Evolutionary conservation across 192 early-diverging fungal genomes (phyloP), one percentile per base, ranked within the genome.

Genomic region (Linnemannia zychae): DNA sequence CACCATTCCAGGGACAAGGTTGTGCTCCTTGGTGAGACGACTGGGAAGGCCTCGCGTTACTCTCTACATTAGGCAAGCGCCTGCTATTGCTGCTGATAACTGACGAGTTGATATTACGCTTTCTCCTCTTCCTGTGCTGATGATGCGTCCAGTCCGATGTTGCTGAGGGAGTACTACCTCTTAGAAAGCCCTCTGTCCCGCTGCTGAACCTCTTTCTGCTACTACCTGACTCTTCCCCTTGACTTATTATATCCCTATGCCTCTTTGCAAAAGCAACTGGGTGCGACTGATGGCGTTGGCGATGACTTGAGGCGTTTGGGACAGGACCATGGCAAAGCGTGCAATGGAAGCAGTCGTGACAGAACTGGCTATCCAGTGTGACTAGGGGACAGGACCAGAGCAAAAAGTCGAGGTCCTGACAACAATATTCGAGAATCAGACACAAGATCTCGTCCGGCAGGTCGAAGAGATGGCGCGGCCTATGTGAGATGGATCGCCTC

Each of bases 331-430:
- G 80, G 36, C 80, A 81, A 18, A 78, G 72, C 2, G 76, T 75
- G 28, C 82, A 84, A 28, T 84, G 82, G 24, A 75, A 84, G n/a
- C 82, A 84, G 28, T 84, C 76, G 72, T 84, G 82, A 36, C 82
- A 84, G 38, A 84, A 79, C 68, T 84, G 82, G n/a, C 70, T 74
- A 36, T 78, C 66, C 15, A 74, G 50, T 0, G 73, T 69, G 5
- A 84, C 77, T 20, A 84, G 40, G 4, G 76, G 82, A 65, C 82
- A 84, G 12, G 76, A 74, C 82, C 82, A 84, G 4, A 84, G 57
- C n/a, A 84, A 75, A 48, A 76, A 81, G 69, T 81, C 80, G n/a
- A 81, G 74, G 57, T 81, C 80, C 38, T 81, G 80, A 28, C 80
- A 81, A 44, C 80, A 81, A 28, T 81, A 81, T 38, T 81, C 80